Base-by-base conservation (phyloP, 2,329 filamentous ascomycete species). In the Paecilomyces variotii region DNA sequence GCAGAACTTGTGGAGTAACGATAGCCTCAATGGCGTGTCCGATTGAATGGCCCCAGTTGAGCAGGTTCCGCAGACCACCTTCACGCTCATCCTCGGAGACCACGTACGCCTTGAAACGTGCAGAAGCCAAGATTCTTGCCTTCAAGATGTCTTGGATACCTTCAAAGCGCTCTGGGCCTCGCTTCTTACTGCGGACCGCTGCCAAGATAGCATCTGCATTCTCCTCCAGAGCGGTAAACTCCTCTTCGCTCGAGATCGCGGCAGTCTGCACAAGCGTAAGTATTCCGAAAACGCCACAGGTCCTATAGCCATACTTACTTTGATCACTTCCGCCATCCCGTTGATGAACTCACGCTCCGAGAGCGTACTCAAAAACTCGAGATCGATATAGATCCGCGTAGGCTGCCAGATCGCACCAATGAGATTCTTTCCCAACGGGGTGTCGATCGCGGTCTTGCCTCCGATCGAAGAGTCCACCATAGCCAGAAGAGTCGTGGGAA, bases 391-490 rank as follows among this genome's bases (percentile, higher is more conserved):
- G 64, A 97, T 92, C 62, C 91, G 87, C 68, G 88, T 83, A 3
- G 94, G 94, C 73, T 99, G 94, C 92, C 93, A 97, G 76, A 99
- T 97, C 34, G 93, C 87, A 3, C 94, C 94, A 58, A 99, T 87
- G 62, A 99, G 78, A 72, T 99, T 99, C 81, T 99, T 99, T 61
- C 94, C 94, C 72, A 92, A 84, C 6, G 93, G 92, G 0, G 91
- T 96, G 72, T 99, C 94, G 74, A 99, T 97, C 58, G 94, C 94
- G 9, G 94, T 99, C 81, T 99, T 99, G 63, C 94, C 94, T 62
- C 94, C 94, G 70, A 99, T 97, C 39, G 91, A 96, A 53, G 93
- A 97, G 76, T 99, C 94, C 50, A 99, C 94, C 94, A 99, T 99
- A 63, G 94, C 86, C 56, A 99, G 82, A 59, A 99, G 80, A 0